These are phyloP conservation scores for Macrolepiota fuliginosa DNA, from an alignment of 768 basidiomycete species.

Conservation along the genomic window DNA sequence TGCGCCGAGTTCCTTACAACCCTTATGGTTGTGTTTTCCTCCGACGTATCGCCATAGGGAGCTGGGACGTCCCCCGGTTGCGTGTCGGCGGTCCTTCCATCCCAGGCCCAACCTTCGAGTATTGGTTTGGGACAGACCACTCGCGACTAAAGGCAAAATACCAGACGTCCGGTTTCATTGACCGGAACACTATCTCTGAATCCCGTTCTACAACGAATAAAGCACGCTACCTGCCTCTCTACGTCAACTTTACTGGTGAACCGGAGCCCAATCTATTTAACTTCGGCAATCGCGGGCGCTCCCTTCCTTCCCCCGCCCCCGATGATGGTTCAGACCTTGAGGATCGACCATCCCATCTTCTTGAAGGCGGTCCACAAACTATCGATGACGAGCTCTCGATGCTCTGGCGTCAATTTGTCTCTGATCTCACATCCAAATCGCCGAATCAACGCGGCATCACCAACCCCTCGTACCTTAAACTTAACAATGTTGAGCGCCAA, in stretches of 20 bases:
- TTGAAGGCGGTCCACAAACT: background rate
- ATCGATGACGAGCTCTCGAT: background rate
- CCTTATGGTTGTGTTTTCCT: background rate
- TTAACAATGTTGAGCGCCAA: background rate
- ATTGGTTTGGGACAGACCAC: background rate
- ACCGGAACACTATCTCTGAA: background rate
- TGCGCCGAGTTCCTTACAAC: background rate
- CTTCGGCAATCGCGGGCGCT: background rate
- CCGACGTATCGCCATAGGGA: background rate
- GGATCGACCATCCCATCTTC: background rate
- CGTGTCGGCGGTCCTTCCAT: background rate
- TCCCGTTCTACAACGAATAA: background rate
- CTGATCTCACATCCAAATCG: background rate
- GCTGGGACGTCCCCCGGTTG: background rate
- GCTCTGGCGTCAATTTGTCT: background rate
- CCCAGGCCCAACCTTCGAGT: background rate
- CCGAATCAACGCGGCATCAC: background rate
- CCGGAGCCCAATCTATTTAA: background rate
- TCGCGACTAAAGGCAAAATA: background rate
- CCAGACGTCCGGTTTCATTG: background rate
- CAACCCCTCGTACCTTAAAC: background rate
- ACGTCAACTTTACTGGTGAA: background rate
- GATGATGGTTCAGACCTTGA: background rate
- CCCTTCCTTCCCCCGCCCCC: background rate
- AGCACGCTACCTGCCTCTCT: background rate